These are phyloP conservation scores for Colletotrichum sp. DNA, from an alignment of 2,329 filamentous ascomycete species.

Conservation along the genomic window DNA sequence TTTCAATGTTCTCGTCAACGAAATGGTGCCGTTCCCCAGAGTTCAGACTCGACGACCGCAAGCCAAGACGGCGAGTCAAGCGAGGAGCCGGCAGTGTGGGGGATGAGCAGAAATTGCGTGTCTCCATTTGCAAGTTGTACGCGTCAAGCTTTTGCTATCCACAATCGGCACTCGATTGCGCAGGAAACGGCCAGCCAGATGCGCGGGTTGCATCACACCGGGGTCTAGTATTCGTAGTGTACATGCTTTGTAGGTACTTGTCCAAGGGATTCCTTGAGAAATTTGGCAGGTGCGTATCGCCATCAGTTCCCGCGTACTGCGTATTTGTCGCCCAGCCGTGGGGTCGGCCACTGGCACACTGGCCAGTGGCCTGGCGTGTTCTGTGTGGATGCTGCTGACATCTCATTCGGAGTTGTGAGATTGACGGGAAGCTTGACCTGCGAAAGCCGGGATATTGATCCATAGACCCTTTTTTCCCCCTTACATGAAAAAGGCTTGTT, in stretches of 20 bases:
- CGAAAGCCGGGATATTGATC: not conserved
- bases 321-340: not conserved
- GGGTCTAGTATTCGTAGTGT: not conserved
- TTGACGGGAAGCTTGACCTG: constrained; percentile 9
- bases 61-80: not conserved
- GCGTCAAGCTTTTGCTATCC: constrained; percentile 8
- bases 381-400: not conserved
- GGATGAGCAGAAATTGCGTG: not conserved
- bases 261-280: not conserved
- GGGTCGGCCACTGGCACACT: not conserved
- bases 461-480: not conserved
- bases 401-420: not conserved
- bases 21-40: not conserved
- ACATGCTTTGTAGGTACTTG: not conserved
- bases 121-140: not conserved
- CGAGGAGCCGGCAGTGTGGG: not conserved
- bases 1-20: not conserved
- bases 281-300: not conserved
- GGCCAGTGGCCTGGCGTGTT: not conserved
- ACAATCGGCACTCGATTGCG: not conserved
- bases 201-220: not conserved
- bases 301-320: not conserved
- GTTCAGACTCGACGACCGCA: not conserved
- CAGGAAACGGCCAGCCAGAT: not conserved
- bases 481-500: not conserved